Evolutionary conservation across 2,329 filamentous ascomycete genomes (phyloP).

Genomic region (Colletotrichum melonis): DNA sequence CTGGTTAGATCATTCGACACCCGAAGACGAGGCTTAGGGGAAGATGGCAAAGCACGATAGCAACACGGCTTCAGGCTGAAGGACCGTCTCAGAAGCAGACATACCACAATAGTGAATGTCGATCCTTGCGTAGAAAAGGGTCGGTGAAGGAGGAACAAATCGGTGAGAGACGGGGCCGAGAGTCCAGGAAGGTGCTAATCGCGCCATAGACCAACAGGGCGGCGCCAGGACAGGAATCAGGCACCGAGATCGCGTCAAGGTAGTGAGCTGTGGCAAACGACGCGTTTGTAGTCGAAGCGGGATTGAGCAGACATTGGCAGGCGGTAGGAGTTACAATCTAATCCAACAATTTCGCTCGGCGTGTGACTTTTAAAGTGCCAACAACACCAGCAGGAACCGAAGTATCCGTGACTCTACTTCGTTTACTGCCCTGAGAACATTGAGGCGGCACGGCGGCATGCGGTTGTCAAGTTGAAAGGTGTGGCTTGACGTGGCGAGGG

Average conservation of each 20-base stretch:
- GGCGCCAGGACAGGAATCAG: conserved; percentile 8
- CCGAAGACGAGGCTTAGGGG: not conserved
- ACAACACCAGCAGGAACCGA: not conserved
- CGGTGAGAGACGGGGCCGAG: not conserved
- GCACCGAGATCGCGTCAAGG: conserved; percentile 15
- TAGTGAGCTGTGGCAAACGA: conserved; percentile 23
- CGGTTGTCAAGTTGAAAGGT: conserved; percentile 1
- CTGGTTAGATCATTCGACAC: not conserved
- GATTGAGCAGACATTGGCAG: conserved; percentile 7
- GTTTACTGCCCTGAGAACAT: not conserved
- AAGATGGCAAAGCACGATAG: not conserved
- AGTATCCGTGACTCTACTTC: not conserved
- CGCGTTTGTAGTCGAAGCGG: conserved; percentile 15
- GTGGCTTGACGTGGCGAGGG: conserved; percentile 34
- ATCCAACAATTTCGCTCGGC: not conserved
- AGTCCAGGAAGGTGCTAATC: not conserved
- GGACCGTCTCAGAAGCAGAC: not conserved
- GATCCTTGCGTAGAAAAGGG: not conserved
- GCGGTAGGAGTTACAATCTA: conserved; percentile 1
- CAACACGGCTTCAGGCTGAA: not conserved
- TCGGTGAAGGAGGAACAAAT: not conserved
- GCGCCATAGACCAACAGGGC: not conserved
- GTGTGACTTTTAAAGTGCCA: not conserved
- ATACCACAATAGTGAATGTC: not conserved
- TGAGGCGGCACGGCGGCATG: too few relatives aligned